These are phyloP conservation scores for Fusarium multiceps DNA, from an alignment of 2,329 filamentous ascomycete genomes.

Conservation along the genomic window DNA sequence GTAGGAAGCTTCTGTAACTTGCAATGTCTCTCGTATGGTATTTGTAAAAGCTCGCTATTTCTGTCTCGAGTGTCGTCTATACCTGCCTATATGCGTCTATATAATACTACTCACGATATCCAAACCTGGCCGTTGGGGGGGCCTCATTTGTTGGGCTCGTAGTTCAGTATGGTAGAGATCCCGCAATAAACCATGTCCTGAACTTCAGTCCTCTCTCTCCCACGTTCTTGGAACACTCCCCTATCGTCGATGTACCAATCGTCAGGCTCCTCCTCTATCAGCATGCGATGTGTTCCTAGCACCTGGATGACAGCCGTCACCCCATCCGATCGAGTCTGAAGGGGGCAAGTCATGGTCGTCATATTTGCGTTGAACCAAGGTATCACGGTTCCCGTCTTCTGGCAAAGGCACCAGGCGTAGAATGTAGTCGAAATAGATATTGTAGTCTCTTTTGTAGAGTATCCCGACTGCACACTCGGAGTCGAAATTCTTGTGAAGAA, in stretches of 20 bases:
- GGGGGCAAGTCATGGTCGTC: constrained; percentile 4
- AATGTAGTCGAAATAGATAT: constrained; percentile 12
- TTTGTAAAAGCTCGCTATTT: background rate
- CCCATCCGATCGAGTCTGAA: constrained; percentile 37
- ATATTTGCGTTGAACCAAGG: background rate
- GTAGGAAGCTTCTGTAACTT: background rate
- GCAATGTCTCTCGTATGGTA: background rate
- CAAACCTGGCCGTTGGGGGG: background rate
- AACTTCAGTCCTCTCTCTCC: constrained; percentile 19
- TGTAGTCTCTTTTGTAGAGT: constrained; percentile 36
- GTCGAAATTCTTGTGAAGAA: constrained; percentile 17
- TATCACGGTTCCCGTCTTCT: background rate
- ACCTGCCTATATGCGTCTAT: background rate
- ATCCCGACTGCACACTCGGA: constrained; percentile 26
- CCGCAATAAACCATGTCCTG: constrained; percentile 23
- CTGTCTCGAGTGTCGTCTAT: background rate
- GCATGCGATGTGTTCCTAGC: constrained; percentile 19
- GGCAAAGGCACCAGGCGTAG: constrained; percentile 6
- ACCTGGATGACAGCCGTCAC: constrained; percentile 30
- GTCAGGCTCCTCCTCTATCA: constrained; percentile 34
- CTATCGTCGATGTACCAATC: constrained; percentile 42
- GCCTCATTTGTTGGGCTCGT: constrained; percentile 1
- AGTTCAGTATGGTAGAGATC: constrained; percentile 8
- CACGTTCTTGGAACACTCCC: constrained; percentile 36
- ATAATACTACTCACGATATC: background rate